Conservation (phyloP, 495 filamentous ascomycete genomes). For the Aspergillus indologenus region DNA sequence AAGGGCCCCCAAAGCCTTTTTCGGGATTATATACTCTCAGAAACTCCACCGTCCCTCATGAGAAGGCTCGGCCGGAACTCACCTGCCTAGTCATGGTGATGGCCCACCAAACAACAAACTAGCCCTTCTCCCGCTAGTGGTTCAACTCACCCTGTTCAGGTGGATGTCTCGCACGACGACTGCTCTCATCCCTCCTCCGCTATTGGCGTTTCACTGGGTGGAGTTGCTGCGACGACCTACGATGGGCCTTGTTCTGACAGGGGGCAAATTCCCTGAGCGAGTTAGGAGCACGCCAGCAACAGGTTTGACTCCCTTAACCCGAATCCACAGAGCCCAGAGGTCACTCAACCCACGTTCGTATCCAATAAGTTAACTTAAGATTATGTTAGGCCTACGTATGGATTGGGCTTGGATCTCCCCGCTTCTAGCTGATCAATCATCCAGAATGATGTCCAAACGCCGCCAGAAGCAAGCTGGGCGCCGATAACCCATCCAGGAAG, state of each 20-base stretch:
- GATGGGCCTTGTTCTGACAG: conserved; percentile 23
- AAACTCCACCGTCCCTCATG: conserved; percentile 10
- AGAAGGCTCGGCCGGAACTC: conserved; percentile 21
- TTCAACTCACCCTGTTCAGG: conserved; percentile 16
- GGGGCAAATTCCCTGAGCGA: conserved; percentile 25
- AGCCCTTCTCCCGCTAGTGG: conserved; percentile 20
- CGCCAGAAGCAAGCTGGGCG: not conserved
- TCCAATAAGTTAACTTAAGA: conserved; percentile 25
- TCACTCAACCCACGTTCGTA: conserved; percentile 20
- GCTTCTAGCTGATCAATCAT: conserved; percentile 21
- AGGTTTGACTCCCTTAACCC: conserved; percentile 25
- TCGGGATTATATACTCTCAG: conserved; percentile 2
- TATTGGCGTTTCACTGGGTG: conserved; percentile 21
- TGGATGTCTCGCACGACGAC: conserved; percentile 25
- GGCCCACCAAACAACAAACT: conserved; percentile 18
- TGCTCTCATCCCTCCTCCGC: conserved; percentile 14
- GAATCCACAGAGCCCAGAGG: conserved; percentile 17
- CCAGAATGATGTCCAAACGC: conserved; percentile 18
- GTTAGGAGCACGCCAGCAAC: conserved; percentile 19
- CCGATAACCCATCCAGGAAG: not conserved
- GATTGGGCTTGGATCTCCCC: conserved; percentile 26
- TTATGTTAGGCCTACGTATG: conserved; percentile 22
- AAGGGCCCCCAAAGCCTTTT: not conserved
- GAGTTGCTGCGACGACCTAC: conserved; percentile 27
- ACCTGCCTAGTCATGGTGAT: conserved; percentile 8